These are phyloP conservation scores for Penicillium occitanis DNA, from an alignment of 2,329 filamentous ascomycete genomes.

Conservation along the genomic window DNA sequence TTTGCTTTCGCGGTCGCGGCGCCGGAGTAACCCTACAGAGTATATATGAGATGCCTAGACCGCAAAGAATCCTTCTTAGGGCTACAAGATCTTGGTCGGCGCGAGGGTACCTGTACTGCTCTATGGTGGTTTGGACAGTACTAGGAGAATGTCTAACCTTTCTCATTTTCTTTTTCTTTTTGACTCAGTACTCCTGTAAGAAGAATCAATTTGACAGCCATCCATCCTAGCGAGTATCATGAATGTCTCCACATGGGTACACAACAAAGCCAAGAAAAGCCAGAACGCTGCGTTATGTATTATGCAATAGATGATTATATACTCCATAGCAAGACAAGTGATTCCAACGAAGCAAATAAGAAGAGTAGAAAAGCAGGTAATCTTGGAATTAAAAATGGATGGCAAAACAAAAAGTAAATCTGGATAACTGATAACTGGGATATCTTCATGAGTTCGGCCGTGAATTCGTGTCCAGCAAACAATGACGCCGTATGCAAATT, in stretches of 20 bases:
- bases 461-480: constrained; percentile 4
- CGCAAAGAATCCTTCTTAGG: no score
- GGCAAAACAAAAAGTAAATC: not conserved
- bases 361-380: not conserved
- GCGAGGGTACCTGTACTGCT: no score
- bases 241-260: not conserved
- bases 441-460: not conserved
- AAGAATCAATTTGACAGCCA: not conserved
- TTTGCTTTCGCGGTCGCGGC: no score
- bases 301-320: constrained; percentile 6
- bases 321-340: not conserved
- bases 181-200: not conserved
- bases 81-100: no score
- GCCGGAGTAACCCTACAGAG: no score
- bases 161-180: not conserved
- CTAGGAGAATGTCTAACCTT: not conserved
- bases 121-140: not conserved
- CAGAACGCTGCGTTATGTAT: not conserved
- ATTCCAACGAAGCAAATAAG: not conserved
- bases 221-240: not conserved
- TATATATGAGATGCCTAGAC: no score
- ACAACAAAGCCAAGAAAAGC: not conserved
- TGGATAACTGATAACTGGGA: not conserved
- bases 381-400: not conserved
- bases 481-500: constrained; percentile 15